Conservation (phyloP, 169 alveolate genomes). For the Plasmodium billcollinsi region DNA sequence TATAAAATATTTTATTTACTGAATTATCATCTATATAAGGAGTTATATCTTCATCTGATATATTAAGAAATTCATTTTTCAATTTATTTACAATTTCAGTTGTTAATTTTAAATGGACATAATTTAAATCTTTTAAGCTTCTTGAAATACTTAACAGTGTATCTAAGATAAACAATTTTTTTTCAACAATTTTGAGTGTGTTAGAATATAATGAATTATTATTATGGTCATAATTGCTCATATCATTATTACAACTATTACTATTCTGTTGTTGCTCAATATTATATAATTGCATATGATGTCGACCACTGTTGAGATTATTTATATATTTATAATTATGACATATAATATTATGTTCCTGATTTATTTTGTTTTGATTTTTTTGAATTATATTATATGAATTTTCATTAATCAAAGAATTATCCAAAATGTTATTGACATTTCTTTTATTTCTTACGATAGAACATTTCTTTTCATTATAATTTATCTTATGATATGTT, state of each 20-base stretch:
- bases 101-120: conserved; percentile 29
- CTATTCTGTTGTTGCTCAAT: not conserved
- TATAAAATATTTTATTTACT: conserved; percentile 37
- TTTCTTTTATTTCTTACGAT: not conserved
- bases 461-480: not conserved
- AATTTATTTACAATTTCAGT: conserved; percentile 24
- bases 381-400: not conserved
- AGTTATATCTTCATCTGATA: not conserved
- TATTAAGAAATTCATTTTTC: conserved; percentile 13
- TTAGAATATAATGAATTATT: not conserved
- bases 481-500: not conserved
- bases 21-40: not conserved
- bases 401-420: too few species aligned
- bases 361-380: not conserved
- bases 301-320: not conserved
- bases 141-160: conserved; percentile 21
- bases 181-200: not conserved
- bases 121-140: conserved; percentile 41
- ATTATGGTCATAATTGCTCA: not conserved
- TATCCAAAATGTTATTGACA: too few species aligned
- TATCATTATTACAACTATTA: not conserved
- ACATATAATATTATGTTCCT: not conserved
- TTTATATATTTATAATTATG: not conserved
- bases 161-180: not conserved
- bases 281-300: not conserved